Evolutionary conservation across 768 basidiomycete species (phyloP).

Genomic region (Pleurotus djamor): DNA sequence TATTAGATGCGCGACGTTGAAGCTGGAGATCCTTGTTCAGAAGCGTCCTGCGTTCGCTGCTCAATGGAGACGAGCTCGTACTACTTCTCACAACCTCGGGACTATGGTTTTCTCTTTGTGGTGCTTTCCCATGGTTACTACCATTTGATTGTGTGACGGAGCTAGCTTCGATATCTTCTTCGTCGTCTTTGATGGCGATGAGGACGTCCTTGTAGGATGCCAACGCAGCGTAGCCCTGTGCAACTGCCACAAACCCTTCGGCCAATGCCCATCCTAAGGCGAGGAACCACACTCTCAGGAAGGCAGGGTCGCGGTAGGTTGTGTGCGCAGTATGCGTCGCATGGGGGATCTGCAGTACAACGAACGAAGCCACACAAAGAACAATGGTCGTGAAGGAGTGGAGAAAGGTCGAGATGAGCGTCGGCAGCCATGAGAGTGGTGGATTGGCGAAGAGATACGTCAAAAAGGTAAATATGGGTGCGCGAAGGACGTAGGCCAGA

Average conservation of each 20-base stretch:
- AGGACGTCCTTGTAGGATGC: conserved; percentile 68
- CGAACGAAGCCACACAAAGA: conserved; percentile 46
- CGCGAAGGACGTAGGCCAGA: conserved; percentile 50
- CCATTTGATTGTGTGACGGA: neutral
- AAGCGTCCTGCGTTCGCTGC: neutral
- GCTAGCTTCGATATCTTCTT: conserved; percentile 19
- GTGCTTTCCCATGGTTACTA: neutral
- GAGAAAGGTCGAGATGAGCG: conserved; percentile 13
- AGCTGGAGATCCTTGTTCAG: neutral
- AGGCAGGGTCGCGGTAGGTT: conserved; percentile 55
- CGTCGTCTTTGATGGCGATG: conserved; percentile 31
- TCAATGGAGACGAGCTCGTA: neutral
- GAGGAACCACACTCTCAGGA: conserved; percentile 74
- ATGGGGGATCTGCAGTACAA: conserved; percentile 39
- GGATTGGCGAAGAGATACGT: conserved; percentile 20
- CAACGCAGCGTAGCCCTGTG: conserved; percentile 71
- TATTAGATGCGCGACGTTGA: neutral
- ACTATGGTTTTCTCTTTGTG: neutral
- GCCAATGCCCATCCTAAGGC: conserved; percentile 74
- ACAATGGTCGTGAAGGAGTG: conserved; percentile 40
- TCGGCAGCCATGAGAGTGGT: neutral
- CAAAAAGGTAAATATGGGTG: conserved; percentile 39
- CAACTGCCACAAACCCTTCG: conserved; percentile 62
- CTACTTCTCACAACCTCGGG: neutral
- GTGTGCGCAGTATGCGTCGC: conserved; percentile 35